Evolutionary conservation across 495 filamentous ascomycete species (phyloP).

Genomic region (Penicillium paradoxum): DNA sequence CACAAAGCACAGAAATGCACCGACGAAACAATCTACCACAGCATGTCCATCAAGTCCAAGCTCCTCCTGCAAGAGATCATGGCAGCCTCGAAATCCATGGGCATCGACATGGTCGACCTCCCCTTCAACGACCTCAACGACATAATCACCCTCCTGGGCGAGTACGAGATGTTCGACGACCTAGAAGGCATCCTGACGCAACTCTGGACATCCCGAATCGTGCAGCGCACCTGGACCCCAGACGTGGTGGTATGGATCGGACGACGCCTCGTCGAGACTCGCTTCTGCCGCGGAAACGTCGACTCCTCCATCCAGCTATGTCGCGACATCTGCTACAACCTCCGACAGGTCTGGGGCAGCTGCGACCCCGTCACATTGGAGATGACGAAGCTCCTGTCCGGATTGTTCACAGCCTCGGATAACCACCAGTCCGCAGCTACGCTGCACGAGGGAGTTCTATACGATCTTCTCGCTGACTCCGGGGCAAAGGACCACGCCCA

Average conservation of each 20-base stretch:
- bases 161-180: conserved; percentile 54
- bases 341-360: conserved; percentile 53
- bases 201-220: conserved; percentile 58
- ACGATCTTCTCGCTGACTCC: conserved; percentile 43
- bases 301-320: conserved; percentile 49
- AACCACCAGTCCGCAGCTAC: conserved; percentile 48
- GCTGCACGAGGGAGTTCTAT: conserved; percentile 52
- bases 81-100: conserved; percentile 41
- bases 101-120: conserved; percentile 49
- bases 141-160: conserved; percentile 52
- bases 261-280: conserved; percentile 52
- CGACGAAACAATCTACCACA: conserved; percentile 38
- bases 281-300: conserved; percentile 42
- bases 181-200: conserved; percentile 54
- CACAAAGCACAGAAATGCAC: conserved; percentile 37
- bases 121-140: conserved; percentile 49
- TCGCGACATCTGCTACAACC: conserved; percentile 60
- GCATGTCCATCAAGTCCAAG: conserved; percentile 51
- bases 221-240: conserved; percentile 53
- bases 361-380: conserved; percentile 51
- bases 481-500: conserved; percentile 31
- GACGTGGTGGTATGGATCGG: conserved; percentile 52
- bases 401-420: conserved; percentile 46
- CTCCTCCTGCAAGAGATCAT: conserved; percentile 50
- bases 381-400: conserved; percentile 52